Evolutionary conservation across 192 early-diverging fungal species (phyloP), one percentile per base, ranked within the genome.

Genomic region (Cladochytrium replicatum): DNA sequence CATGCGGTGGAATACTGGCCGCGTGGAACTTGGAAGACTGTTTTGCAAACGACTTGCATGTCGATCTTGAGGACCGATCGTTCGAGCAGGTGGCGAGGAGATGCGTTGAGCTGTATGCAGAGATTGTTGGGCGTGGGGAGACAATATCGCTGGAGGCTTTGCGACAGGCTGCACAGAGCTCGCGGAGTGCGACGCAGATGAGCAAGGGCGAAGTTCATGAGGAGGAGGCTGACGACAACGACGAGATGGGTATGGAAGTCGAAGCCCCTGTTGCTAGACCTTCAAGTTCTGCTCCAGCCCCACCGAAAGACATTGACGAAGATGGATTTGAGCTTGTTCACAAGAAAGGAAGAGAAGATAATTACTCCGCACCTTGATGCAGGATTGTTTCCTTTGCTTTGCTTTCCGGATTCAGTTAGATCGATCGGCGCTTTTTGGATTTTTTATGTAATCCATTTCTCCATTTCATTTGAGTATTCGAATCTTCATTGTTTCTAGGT

Each of bases 281-380:
- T 11, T 27, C 60, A 48, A 34, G 41, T 15, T 40, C 28, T 22
- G 26, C 46, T 17, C 69, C 56, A 41, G 66, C 52, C 22, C 66
- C 66, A 11, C n/a, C n/a, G n/a, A n/a, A n/a, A n/a, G 57, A 68
- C 30, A 44, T 73, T 51, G 71, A 73, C 42, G 71, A 73, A 46
- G 71, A 73, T 42, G 71, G 71, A 2, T 73, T 73, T 58, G 71
- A 73, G 43, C 48, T 68, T 17, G 71, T 73, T 17, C 62, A 65
- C 25, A 28, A 45, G n/a, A 57, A 54, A 39, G 24, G 54, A 24
- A 40, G 22, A n/a, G n/a, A n/a, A n/a, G n/a, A n/a, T n/a, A n/a
- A n/a, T n/a, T n/a, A n/a, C n/a, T n/a, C n/a, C n/a, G n/a, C n/a
- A n/a, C n/a, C n/a, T n/a, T n/a, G n/a, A n/a, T n/a, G n/a, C n/a